Base-by-base conservation (phyloP, 148 eudicot genomes). In the Rhododendron simsii region DNA sequence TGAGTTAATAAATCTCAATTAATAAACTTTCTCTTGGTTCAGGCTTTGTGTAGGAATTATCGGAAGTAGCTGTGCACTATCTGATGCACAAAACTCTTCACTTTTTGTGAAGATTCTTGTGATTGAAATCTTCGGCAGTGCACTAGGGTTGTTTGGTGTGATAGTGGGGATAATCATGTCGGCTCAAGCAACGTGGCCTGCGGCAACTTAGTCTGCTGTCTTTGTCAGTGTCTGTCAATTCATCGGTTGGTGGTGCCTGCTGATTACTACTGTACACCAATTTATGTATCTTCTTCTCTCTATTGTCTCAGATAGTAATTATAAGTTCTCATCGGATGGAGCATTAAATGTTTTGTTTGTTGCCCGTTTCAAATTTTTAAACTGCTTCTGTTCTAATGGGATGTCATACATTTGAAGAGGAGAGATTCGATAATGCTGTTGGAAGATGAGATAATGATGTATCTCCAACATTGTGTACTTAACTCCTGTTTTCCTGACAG, bases 41-140 rank as follows among this genome's bases (percentile, higher is more conserved):
- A 97, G 99, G 92, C 87, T 97, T 20, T 97, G 99, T 84, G 99
- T 97, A 37, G 99, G 99, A 80, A 91, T 97, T 39, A 97, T 97
- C 80, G 98, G 99, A 92, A 97, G 99, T 94, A 97, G 99, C 90
- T 97, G 99, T 82, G 98, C 99, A n/a, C 83, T 97, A 77, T 95
- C 99, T 47, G 99, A 95, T 91, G 99, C 99, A 78, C 99, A 97
- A 86, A 97, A 97, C 92, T 95, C 99, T 5, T 83, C 99, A 1
- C 96, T 97, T 39, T 97, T 97, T 79, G 99, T 94, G 85, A 97
- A 97, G 93, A 97, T 95, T 86, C 92, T 97, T 47, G 99, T 97
- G 86, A 95, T 95, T 35, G 99, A 97, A 91, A 97, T 97, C 77
- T 97, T 97, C 79, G 99, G 98, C 47, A 97, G 98, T 85, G 99